Base-by-base conservation (phyloP, 352 stramenopile genomes). In the Phytophthora ramorum region DNA sequence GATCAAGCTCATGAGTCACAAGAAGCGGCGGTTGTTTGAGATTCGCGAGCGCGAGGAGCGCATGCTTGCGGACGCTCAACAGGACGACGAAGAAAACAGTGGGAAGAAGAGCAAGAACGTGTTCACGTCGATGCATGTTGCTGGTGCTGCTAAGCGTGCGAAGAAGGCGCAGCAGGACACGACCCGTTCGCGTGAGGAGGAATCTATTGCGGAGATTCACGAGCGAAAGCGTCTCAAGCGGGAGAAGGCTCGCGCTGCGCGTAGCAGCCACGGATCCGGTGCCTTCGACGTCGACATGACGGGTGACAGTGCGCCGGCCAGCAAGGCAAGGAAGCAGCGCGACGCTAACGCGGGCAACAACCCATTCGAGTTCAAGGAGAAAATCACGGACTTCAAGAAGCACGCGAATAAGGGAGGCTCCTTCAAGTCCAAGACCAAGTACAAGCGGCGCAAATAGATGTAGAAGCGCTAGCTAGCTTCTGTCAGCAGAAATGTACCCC, bases 391-490 rank as follows among this genome's bases (percentile, higher is more conserved):
- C 71, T 91, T 81, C 57, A 95, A 96, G 76, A 96, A 95, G 73
- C 82, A 96, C 58, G 85, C 87, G 24, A 97, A 98, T 79, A 92
- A 93, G 71, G 78, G 84, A 38, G 84, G 76, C 53, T 76, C 86
- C 38, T 98, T 98, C 75, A 98, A 98, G 79, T 97, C 89, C 63
- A 97, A 98, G 78, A 48, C 71, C 49, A 89, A 90, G 53, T 97
- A 90, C 85, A 91, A 91, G 55, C 86, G 88, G 64, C 83, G 88
- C 73, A 85, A 91, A 83, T 88, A 84, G 70, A 76, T 53, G 49
- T 45, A 69, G 63, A 64, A 26, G 56, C 50, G 43, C 44, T 32
- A 53, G 14, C 38, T 32, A 40, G 40, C 61, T 67, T 53, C 38
- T 64, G 45, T 55, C 45, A 49, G 34, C 47, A 66, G 47, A 60